Evolutionary conservation across 192 early-diverging fungal species (phyloP).

Genomic region (Backusella circina): DNA sequence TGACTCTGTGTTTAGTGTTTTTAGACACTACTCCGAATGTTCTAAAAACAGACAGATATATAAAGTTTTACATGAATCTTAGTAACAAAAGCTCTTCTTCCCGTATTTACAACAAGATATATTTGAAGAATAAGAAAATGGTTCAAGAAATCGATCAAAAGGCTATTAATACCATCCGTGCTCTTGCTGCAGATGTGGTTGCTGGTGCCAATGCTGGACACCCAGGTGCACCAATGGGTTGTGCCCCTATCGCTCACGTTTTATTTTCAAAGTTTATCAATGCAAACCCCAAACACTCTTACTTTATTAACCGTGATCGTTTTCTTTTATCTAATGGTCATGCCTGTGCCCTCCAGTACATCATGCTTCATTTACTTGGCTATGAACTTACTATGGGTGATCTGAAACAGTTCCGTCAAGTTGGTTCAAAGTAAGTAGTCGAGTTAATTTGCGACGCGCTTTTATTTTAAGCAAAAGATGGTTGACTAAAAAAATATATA

Average conservation of each 20-base stretch:
- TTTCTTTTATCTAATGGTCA: conserved; percentile 98
- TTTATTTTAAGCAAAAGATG: not conserved
- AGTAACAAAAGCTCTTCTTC: not conserved
- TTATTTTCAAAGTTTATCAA: conserved; percentile 85
- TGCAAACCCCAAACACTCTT: conserved; percentile 82
- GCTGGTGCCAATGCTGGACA: conserved; percentile 91
- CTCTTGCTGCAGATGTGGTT: conserved; percentile 84
- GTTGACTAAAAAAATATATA: not conserved
- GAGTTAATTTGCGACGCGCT: not conserved
- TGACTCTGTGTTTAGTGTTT: not conserved
- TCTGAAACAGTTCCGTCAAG: conserved; percentile 85
- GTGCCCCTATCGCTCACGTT: conserved; percentile 90
- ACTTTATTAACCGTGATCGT: conserved; percentile 94
- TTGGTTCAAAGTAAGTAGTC: conserved; percentile 72
- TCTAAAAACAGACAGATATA: not conserved
- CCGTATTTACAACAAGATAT: conserved; percentile 11
- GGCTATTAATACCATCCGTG: conserved; percentile 88
- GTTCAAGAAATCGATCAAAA: conserved; percentile 45
- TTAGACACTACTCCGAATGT: not conserved
- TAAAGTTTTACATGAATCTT: not conserved
- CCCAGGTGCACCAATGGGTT: conserved; percentile 97
- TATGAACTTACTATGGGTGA: conserved; percentile 88
- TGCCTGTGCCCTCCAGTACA: conserved; percentile 90
- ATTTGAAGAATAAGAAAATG: conserved; percentile 26
- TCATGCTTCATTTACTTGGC: conserved; percentile 83